Evolutionary conservation across 106 monocot genomes (phyloP), one percentile per base, ranked within the genome.

Genomic region (Allium fistulosum): DNA sequence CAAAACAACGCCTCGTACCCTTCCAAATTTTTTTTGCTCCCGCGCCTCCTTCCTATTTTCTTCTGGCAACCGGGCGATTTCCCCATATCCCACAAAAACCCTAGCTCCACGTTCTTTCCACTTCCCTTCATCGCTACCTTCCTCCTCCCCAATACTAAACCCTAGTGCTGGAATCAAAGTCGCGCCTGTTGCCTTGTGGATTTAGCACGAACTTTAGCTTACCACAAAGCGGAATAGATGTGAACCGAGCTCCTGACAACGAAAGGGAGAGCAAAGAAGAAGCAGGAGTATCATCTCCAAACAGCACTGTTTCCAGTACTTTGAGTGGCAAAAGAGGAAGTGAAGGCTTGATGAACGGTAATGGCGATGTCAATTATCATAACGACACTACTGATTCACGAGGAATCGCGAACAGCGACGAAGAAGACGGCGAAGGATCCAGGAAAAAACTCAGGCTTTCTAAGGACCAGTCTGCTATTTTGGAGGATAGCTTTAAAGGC

Each of bases 381-480:
- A 65, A 50, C 46, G 75, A 53, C 26, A 69, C 17, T 17, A 75
- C 87, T 8, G 77, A 47, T 9, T 87, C 91, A 10, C 68, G 80
- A 59, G 76, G 70, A 47, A 15, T 45, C 55, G 37, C 37, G 4
- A 37, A 37, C 37, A 88, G 88, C 68, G 93, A 88, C 72, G 93
- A 93, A 17, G 93, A 88, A 2, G 93, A 93, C 66, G 81, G 79
- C 51, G 83, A 78, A 1, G 88, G 79, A 3, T 83, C 82, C 11
- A 73, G 83, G 61, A 93, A 93, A 82, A 93, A 93, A 67, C 85
- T 93, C 12, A 78, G 92, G 37, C 76, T 93, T 3, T 88, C 92
- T 17, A 93, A 86, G 60, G 75, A 83, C 47, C 92, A 93, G 71
- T 80, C 92, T 7, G 80, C 81, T 27, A 58, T 88, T 4, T 76